Conservation (phyloP, 208 protist genomes). For the Leishmania amazonensis region DNA sequence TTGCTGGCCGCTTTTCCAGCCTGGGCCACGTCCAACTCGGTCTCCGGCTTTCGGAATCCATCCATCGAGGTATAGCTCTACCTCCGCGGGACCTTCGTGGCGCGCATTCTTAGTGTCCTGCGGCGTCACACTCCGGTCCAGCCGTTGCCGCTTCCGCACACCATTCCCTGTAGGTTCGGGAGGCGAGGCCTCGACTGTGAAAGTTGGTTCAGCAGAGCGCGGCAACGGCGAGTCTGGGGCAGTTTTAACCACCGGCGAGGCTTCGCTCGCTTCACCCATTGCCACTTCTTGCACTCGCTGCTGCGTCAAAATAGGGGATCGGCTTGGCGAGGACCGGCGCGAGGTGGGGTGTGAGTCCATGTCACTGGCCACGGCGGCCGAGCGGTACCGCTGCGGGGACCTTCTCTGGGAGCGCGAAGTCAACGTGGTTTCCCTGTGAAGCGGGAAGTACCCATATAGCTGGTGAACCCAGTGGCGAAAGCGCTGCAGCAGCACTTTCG, state of each 20-base stretch:
- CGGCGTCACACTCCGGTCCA: constrained; percentile 13
- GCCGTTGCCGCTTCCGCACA: constrained; percentile 18
- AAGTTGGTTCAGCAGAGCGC: constrained; percentile 7
- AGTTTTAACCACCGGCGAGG: background rate
- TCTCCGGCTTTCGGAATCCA: constrained; percentile 72
- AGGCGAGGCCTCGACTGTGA: constrained; percentile 9
- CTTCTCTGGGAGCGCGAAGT: constrained; percentile 11
- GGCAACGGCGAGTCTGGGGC: constrained; percentile 30
- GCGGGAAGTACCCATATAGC: constrained; percentile 52
- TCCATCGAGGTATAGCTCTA: constrained; percentile 22
- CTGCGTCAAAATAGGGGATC: constrained; percentile 12
- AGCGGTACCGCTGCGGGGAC: constrained; percentile 32
- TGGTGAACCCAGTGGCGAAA: constrained; percentile 73
- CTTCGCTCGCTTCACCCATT: background rate
- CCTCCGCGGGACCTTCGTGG: constrained; percentile 7
- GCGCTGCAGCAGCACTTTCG: constrained; percentile 62
- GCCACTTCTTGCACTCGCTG: background rate
- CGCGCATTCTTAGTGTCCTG: constrained; percentile 9
- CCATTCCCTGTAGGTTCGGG: constrained; percentile 5
- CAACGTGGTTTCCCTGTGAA: constrained; percentile 11
- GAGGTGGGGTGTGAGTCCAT: constrained; percentile 22
- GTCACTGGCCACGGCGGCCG: constrained; percentile 29
- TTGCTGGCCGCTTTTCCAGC: constrained; percentile 65
- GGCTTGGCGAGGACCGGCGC: constrained; percentile 19
- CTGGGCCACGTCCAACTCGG: constrained; percentile 70